Evolutionary conservation across 768 basidiomycete species (phyloP).

Genomic region (Pulveroboletus ravenelii): DNA sequence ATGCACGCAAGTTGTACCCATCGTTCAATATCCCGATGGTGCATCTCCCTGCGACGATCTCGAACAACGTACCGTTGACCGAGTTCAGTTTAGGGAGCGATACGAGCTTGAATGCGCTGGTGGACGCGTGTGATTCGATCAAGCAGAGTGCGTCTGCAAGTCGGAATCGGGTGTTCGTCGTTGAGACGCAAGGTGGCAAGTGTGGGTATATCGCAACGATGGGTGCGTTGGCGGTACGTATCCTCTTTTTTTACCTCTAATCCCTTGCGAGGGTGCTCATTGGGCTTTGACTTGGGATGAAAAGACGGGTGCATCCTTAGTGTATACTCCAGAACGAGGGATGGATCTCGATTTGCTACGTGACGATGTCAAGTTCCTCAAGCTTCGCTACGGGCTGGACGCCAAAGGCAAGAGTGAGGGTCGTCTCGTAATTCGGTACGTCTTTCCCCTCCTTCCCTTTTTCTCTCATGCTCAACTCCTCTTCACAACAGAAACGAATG

Average conservation of each 20-base stretch:
- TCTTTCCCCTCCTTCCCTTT: slow-evolving; percentile 1
- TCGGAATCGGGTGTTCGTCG: slow-evolving; percentile 92
- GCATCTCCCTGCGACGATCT: slow-evolving; percentile 94
- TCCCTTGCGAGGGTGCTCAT: not conserved
- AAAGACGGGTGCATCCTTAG: slow-evolving; percentile 85
- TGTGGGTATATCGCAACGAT: slow-evolving; percentile 95
- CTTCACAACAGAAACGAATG: slow-evolving; percentile 64
- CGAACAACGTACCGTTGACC: slow-evolving; percentile 97
- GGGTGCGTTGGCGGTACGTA: slow-evolving; percentile 89
- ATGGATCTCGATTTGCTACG: slow-evolving; percentile 79
- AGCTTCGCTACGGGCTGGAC: slow-evolving; percentile 79
- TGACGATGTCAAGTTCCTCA: slow-evolving; percentile 84
- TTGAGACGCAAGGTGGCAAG: slow-evolving; percentile 96
- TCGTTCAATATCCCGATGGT: slow-evolving; percentile 94
- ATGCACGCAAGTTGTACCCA: slow-evolving; percentile 78
- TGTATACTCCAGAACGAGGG: slow-evolving; percentile 91
- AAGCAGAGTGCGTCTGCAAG: slow-evolving; percentile 98
- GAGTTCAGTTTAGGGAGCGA: slow-evolving; percentile 95
- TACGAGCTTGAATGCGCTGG: slow-evolving; percentile 95
- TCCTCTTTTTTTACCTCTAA: not conserved
- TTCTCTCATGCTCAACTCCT: not conserved
- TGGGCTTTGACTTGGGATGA: too few species aligned
- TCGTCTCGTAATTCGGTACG: slow-evolving; percentile 85
- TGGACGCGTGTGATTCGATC: slow-evolving; percentile 97
- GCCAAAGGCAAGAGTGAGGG: slow-evolving; percentile 89